A percentile compares a stretch with the other conserved stretches of the same genome.
Evolutionary conservation across 1,284 basidiomycete genomes (phyloP).

Genomic region (Macrocystidia cucumis): DNA sequence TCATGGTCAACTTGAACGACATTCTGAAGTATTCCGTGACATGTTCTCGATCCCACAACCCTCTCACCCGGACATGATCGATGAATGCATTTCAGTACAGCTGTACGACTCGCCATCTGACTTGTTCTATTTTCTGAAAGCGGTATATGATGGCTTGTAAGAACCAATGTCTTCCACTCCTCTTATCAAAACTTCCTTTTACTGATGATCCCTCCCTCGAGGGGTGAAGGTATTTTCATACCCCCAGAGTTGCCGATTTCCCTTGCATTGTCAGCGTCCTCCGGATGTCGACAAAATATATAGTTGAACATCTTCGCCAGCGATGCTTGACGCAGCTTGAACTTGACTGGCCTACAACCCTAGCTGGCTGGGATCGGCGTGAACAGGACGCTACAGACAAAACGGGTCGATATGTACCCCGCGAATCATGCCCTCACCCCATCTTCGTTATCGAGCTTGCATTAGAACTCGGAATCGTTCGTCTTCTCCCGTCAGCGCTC

Average conservation of each 20-base stretch:
- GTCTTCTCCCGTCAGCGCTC: conserved; percentile 56
- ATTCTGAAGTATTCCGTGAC: conserved; percentile 63
- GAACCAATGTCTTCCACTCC: conserved; percentile 8
- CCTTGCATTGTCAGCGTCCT: conserved; percentile 48
- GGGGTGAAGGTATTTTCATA: conserved; percentile 36
- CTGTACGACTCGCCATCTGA: conserved; percentile 51
- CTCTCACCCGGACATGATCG: not conserved
- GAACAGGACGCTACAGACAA: conserved; percentile 45
- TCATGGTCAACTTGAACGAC: conserved; percentile 59
- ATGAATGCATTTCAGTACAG: conserved; percentile 37
- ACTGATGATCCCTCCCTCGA: conserved; percentile 8
- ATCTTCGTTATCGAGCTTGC: conserved; percentile 61
- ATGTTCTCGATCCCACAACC: conserved; percentile 59
- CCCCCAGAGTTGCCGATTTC: conserved; percentile 44
- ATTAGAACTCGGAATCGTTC: conserved; percentile 46
- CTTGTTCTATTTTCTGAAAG: conserved; percentile 49
- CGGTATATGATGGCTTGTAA: conserved; percentile 45
- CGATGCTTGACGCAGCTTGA: conserved; percentile 49
- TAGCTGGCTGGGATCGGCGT: conserved; percentile 56
- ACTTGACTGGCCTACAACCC: conserved; percentile 55
- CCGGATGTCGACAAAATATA: conserved; percentile 62
- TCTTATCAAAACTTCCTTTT: not conserved
- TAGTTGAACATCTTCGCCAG: conserved; percentile 49
- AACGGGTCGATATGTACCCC: conserved; percentile 37
- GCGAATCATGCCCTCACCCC: conserved; percentile 43